Evolutionary conservation across 345 rosid genomes (phyloP), one percentile per base, ranked within the genome.

Genomic region (Brassica juncea): DNA sequence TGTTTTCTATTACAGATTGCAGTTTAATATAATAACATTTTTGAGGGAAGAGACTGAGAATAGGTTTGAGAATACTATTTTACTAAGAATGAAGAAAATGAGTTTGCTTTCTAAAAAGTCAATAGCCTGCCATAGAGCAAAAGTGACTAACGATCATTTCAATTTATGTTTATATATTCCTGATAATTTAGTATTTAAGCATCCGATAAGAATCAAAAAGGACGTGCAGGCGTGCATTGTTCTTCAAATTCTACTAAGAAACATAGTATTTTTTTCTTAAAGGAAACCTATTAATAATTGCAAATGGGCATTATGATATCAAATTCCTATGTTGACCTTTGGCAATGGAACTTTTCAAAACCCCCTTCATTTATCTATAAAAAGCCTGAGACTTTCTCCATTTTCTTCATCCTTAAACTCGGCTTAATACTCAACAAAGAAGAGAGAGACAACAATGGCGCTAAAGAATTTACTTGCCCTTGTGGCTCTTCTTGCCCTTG

Each of bases 381-480:
- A 81, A 72, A 0, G 66, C 54, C 0, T 2, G 6, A 8, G 11
- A 21, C 15, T 16, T 16, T 16, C 47, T 47, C 71, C 37, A 14
- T 37, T 5, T 31, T 73, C 19, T 66, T 23, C 54, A 66, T 31
- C 74, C 19, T 19, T 8, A 35, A 72, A 15, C 52, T 21, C 12
- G 10, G 59, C 62, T 61, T 58, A 35, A 47, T 57, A 78, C 61
- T 66, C 30, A 19, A 30, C 19, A 72, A 55, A 71, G 71, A 71
- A 9, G 42, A 32, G 42, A 32, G 19, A 70, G 14, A 49, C 1
- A 47, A 28, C 10, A 9, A 78, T 87, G 90, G 89, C 79, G 16
- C 35, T 39, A 35, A 81, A 81, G 77, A 89, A 84, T 82, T 66
- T 84, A 15, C 25, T 86, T 8, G 80, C 71, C 2, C 14, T 80